Base-by-base conservation (phyloP, 345 rosid species). In the Limnanthes douglasii region DNA sequence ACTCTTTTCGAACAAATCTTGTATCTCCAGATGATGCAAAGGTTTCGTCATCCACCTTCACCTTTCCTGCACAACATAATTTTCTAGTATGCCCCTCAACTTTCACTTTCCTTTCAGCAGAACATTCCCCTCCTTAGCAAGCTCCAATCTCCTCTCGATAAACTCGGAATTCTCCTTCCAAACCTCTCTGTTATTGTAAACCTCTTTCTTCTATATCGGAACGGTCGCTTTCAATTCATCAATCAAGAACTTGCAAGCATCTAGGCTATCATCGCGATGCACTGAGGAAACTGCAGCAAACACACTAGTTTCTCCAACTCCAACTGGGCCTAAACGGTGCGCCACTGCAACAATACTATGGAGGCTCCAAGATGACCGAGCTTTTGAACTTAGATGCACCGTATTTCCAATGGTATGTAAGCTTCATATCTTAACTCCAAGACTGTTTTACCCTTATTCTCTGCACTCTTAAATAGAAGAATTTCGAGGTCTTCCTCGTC, bases 81-180 rank as follows among this genome's bases (percentile, higher is more conserved):
- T 57, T 69, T 18, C 37, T 43, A 13, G n/a, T n/a, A n/a, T 37
- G 51, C 48, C 49, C 40, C 37, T 39, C 44, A 15, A 23, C 45
- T 60, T 52, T 62, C 37, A 21, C 43, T 46, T 56, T 44, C 47
- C n/a, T n/a, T 46, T 56, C 33, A 31, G 28, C 4, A 54, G 33
- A 48, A 58, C 39, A 34, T 30, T 33, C 10, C 51, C 51, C 3
- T 48, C 53, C 44, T 68, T 71, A 6, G 72, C 62, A 8, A 65
- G 76, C 48, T 65, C 78, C 6, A 52, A 30, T 45, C 69, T 70
- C 36, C 82, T 67, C 60, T 69, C 78, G 41, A 62, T 15, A 35
- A 90, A 90, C 62, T 90, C 94, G 0, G 68, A 46, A 50, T 90
- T 90, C 65, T 90, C 96, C 63, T 90, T 90, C 96, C 98, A 90